phyloP scores from a whole-genome alignment of 192 early-diverging fungal species.

The Linderina pennispora region DNA sequence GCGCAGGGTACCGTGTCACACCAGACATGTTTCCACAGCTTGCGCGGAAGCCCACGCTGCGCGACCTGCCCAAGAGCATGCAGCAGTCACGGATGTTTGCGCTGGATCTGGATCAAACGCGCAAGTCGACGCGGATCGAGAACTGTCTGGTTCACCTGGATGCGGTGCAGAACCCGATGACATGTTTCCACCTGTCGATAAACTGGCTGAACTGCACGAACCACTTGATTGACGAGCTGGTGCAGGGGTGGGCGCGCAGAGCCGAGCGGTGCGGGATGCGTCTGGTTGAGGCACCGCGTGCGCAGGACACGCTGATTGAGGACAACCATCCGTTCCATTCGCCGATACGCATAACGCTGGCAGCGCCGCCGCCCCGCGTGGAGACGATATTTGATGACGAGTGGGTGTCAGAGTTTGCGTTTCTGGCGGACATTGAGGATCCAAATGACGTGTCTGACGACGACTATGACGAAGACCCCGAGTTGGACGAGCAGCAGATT shows the following conservation, averaged over 20 bases:
- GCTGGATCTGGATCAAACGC: conserved; percentile 82
- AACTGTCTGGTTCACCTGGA: conserved; percentile 86
- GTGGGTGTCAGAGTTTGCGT: conserved; percentile 25
- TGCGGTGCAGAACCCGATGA: conserved; percentile 76
- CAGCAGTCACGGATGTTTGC: conserved; percentile 59
- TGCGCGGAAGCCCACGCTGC: conserved; percentile 7
- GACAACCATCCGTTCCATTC: conserved; percentile 87
- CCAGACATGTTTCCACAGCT: conserved; percentile 24
- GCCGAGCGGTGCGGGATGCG: conserved; percentile 86
- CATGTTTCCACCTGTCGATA: conserved; percentile 89
- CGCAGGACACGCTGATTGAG: conserved; percentile 44
- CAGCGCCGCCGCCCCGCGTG: conserved; percentile 56
- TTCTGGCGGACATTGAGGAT: conserved; percentile 15
- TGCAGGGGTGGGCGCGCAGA: conserved; percentile 69
- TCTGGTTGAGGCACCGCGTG: conserved; percentile 77
- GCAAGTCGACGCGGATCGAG: conserved; percentile 71
- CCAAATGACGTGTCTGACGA: conserved; percentile 1
- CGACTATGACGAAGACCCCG: not conserved
- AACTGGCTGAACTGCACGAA: conserved; percentile 96
- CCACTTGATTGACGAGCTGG: conserved; percentile 77
- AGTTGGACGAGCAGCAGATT: not conserved
- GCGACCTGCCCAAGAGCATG: conserved; percentile 45
- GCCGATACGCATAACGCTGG: conserved; percentile 60
- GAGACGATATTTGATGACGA: conserved; percentile 34
- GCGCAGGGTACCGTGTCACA: conserved; percentile 12